Evolutionary conservation across 2,329 filamentous ascomycete species (phyloP).

Genomic region (Fusarium proliferatum): DNA sequence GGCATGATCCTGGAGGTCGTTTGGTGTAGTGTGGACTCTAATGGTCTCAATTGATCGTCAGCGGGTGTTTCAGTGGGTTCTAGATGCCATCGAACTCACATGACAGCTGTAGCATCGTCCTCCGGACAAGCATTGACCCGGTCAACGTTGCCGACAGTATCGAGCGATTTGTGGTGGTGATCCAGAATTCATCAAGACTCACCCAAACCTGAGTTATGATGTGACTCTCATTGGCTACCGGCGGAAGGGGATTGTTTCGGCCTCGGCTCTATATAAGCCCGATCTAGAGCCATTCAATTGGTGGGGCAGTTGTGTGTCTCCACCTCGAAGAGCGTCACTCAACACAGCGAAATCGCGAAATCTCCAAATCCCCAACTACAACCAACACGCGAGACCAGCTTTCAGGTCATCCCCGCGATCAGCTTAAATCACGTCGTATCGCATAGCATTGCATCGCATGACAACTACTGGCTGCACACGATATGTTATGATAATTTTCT

Average conservation of each 20-base stretch:
- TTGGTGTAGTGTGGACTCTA: constrained; percentile 34
- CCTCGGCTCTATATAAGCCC: constrained; percentile 30
- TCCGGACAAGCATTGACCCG: constrained; percentile 34
- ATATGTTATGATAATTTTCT: constrained; percentile 42
- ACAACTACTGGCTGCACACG: constrained; percentile 5
- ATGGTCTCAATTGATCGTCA: constrained; percentile 45
- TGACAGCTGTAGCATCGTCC: constrained; percentile 42
- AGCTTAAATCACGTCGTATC: not conserved
- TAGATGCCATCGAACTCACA: constrained; percentile 44
- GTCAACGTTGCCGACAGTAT: constrained; percentile 40
- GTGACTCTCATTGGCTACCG: constrained; percentile 39
- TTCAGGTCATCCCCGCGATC: constrained; percentile 2
- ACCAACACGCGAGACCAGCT: constrained; percentile 16
- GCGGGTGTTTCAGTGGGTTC: constrained; percentile 8
- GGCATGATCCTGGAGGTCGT: constrained; percentile 67
- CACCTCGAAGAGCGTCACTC: constrained; percentile 22
- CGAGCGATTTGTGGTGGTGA: constrained; percentile 44
- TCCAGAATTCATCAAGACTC: constrained; percentile 40
- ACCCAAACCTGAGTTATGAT: constrained; percentile 35
- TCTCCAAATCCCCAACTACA: constrained; percentile 31
- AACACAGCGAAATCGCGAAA: constrained; percentile 27
- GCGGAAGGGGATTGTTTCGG: constrained; percentile 13
- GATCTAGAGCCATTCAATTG: not conserved
- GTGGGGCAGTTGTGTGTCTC: constrained; percentile 16
- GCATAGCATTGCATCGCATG: not conserved